phyloP scores from a whole-genome alignment of 805 yeast genomes.

The Candida silvicultrix region DNA sequence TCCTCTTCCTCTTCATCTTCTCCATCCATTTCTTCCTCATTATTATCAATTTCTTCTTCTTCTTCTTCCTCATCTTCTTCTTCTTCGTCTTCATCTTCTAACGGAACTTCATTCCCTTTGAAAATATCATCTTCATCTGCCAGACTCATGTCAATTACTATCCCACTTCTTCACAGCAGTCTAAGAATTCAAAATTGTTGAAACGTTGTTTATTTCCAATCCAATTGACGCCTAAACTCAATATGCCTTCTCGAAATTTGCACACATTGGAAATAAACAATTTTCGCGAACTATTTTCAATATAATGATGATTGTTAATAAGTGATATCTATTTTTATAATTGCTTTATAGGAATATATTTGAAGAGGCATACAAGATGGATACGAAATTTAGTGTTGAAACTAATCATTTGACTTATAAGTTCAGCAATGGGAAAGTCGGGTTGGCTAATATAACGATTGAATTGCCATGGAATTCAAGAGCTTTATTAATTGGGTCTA shows the following conservation, averaged over 20 bases:
- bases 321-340: no score
- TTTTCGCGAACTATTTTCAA: no score
- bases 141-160: not conserved
- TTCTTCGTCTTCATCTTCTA: slow-evolving; percentile 21
- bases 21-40: slow-evolving; percentile 8
- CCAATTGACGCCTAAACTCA: no score
- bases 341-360: no score
- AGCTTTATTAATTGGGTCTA: slow-evolving; percentile 81
- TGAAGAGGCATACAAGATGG: no score
- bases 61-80: slow-evolving; percentile 17
- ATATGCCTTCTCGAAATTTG: no score
- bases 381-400: slow-evolving; percentile 41
- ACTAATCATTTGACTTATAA: slow-evolving; percentile 62
- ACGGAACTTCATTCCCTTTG: slow-evolving; percentile 16
- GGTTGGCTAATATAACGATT: slow-evolving; percentile 59
- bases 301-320: no score
- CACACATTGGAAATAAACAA: no score
- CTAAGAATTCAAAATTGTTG: no score
- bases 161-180: no score
- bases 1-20: slow-evolving; percentile 14
- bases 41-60: slow-evolving; percentile 19
- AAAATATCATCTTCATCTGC: slow-evolving; percentile 18
- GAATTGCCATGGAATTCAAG: slow-evolving; percentile 66
- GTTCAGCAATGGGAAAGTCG: slow-evolving; percentile 56
- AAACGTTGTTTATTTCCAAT: no score